Evolutionary conservation across 164 flowering plant species (phyloP).

Genomic region (Nymphaea thermarum): DNA sequence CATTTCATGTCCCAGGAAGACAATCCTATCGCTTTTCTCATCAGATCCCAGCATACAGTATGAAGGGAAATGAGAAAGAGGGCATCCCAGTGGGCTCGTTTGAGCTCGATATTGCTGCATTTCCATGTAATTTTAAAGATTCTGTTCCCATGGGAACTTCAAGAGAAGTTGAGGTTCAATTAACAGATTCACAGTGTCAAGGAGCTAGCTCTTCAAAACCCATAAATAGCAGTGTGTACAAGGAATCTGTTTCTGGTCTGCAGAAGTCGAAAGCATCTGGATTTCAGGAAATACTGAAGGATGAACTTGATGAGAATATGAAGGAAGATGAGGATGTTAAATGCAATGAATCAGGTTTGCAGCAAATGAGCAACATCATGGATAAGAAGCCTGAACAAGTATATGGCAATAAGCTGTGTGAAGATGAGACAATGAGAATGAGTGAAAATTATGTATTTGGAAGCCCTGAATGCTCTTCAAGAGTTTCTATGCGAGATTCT

Average conservation of each 20-base stretch:
- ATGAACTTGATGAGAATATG: background rate
- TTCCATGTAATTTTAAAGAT: constrained; percentile 17
- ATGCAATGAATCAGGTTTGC: background rate
- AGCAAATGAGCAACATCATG: background rate
- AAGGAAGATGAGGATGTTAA: background rate
- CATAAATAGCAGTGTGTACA: background rate
- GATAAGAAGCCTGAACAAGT: constrained; percentile 2
- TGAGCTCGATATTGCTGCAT: constrained; percentile 52
- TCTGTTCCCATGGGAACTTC: constrained; percentile 4
- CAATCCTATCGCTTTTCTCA: constrained; percentile 48
- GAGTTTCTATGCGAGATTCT: background rate
- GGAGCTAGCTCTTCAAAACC: constrained; percentile 8
- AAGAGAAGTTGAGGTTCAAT: constrained; percentile 4
- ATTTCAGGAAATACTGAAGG: background rate
- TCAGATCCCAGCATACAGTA: constrained; percentile 31
- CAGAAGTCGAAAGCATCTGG: background rate
- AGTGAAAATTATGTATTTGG: background rate
- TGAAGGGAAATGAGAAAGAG: constrained; percentile 36
- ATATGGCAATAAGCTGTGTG: background rate
- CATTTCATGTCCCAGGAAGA: constrained; percentile 16
- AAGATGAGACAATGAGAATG: background rate
- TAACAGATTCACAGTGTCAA: background rate
- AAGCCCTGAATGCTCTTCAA: background rate
- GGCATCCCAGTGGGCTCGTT: constrained; percentile 39
- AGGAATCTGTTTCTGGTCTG: background rate